These are phyloP conservation scores for Salvia hispanica DNA, from an alignment of 257 asterid species.

Conservation along the genomic window DNA sequence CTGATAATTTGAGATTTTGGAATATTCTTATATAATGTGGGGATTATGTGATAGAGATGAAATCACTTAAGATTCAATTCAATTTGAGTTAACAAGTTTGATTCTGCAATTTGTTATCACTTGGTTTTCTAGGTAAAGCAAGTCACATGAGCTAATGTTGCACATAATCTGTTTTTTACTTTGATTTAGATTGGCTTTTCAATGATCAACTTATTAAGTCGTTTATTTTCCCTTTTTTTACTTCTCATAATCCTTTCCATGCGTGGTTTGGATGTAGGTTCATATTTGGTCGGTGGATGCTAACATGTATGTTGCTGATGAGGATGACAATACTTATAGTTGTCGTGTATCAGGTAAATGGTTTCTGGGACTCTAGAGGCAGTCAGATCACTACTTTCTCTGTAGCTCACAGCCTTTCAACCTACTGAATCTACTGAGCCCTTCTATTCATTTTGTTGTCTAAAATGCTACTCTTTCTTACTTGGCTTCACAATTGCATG, in stretches of 20 bases:
- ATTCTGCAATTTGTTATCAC: slow-evolving; percentile 13
- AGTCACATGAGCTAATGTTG: slow-evolving; percentile 18
- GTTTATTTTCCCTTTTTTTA: slow-evolving; percentile 19
- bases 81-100: slow-evolving; percentile 5
- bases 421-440: not conserved
- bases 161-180: not conserved
- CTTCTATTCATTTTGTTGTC: slow-evolving; percentile 8
- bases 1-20: not conserved
- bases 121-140: slow-evolving; percentile 18
- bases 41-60: not conserved
- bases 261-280: slow-evolving; percentile 49
- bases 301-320: slow-evolving; percentile 94
- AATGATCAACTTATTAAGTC: slow-evolving; percentile 4
- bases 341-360: slow-evolving; percentile 94
- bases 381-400: slow-evolving; percentile 10
- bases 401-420: not conserved
- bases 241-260: slow-evolving; percentile 26
- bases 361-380: slow-evolving; percentile 28
- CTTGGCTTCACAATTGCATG: slow-evolving; percentile 11
- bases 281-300: slow-evolving; percentile 91
- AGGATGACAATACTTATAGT: slow-evolving; percentile 88
- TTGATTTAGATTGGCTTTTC: slow-evolving; percentile 13
- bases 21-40: not conserved
- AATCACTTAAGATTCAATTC: not conserved
- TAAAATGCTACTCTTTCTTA: slow-evolving; percentile 27